Percentiles rank a stretch among this genome's conserved stretches.
Conservation (phyloP, 2,329 filamentous ascomycete genomes). For the Lasiodiplodia hormozganensis region DNA sequence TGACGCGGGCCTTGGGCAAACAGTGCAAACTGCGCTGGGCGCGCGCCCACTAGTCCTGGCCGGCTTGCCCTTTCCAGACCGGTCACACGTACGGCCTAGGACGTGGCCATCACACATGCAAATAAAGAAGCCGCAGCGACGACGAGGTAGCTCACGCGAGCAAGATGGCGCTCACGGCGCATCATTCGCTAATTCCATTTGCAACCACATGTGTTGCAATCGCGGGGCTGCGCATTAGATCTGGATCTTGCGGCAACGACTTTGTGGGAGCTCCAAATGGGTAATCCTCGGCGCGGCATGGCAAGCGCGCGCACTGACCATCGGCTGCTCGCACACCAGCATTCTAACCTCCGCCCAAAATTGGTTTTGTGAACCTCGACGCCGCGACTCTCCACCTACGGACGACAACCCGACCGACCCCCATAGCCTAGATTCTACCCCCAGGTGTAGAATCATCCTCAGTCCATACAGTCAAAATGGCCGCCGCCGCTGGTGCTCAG, state of each 20-base stretch:
- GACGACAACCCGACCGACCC: slow-evolving; percentile 38
- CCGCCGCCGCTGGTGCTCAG: slow-evolving; percentile 48
- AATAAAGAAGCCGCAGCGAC: neutral
- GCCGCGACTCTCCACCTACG: slow-evolving; percentile 37
- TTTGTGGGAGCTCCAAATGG: neutral
- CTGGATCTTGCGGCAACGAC: neutral
- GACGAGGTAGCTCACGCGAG: neutral
- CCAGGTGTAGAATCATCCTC: slow-evolving; percentile 40
- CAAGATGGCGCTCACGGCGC: neutral
- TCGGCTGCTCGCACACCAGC: slow-evolving; percentile 23
- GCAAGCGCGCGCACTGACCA: slow-evolving; percentile 21
- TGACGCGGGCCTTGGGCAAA: slow-evolving; percentile 16
- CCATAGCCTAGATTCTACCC: slow-evolving; percentile 40
- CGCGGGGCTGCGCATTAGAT: neutral
- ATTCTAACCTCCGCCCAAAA: slow-evolving; percentile 24
- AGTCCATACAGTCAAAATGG: slow-evolving; percentile 48
- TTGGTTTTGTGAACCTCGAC: slow-evolving; percentile 29
- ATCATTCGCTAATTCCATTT: neutral
- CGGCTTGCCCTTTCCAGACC: slow-evolving; percentile 6
- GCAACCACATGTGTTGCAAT: neutral
- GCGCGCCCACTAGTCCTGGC: neutral
- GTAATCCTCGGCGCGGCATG: neutral
- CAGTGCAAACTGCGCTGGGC: slow-evolving; percentile 7
- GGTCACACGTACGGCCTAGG: slow-evolving; percentile 12
- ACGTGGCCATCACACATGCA: neutral